A percentile compares a stretch with the other conserved stretches of the same genome.
phyloP scores from a whole-genome alignment of 768 basidiomycete genomes.

The Trametes cinnabarina region DNA sequence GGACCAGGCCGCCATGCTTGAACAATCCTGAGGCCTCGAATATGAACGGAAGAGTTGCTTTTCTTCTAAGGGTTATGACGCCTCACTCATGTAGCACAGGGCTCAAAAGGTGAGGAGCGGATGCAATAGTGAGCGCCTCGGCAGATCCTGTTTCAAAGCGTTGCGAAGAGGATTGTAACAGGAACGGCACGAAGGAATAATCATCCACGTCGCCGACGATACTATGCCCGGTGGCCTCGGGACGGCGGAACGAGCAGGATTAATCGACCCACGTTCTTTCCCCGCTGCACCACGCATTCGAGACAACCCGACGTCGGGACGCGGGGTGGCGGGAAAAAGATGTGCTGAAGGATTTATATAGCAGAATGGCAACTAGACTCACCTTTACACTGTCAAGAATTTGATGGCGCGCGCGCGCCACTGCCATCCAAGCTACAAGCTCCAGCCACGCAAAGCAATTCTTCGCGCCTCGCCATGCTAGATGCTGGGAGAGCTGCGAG shows the following conservation, averaged over 20 bases:
- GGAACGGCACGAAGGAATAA: not conserved
- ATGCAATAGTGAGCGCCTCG: not conserved
- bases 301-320: not conserved
- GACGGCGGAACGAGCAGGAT: not conserved
- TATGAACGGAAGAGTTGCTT: too few relatives aligned
- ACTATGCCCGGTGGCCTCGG: not conserved
- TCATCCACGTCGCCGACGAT: not conserved
- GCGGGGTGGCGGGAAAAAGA: not conserved
- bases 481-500: not conserved
- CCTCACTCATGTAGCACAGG: too few relatives aligned
- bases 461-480: not conserved
- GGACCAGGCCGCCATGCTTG: too few relatives aligned
- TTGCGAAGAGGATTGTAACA: not conserved
- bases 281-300: not conserved
- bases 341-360: not conserved
- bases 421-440: too few relatives aligned
- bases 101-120: too few relatives aligned
- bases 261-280: not conserved
- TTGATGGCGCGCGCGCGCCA: constrained; percentile 6
- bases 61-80: too few relatives aligned
- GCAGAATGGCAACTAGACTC: not conserved
- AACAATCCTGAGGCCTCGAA: too few relatives aligned
- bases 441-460: not conserved
- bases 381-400: constrained; percentile 13
- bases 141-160: not conserved